These are phyloP conservation scores for Chenopodium berlandieri DNA, from an alignment of 148 eudicot species.

Conservation along the genomic window DNA sequence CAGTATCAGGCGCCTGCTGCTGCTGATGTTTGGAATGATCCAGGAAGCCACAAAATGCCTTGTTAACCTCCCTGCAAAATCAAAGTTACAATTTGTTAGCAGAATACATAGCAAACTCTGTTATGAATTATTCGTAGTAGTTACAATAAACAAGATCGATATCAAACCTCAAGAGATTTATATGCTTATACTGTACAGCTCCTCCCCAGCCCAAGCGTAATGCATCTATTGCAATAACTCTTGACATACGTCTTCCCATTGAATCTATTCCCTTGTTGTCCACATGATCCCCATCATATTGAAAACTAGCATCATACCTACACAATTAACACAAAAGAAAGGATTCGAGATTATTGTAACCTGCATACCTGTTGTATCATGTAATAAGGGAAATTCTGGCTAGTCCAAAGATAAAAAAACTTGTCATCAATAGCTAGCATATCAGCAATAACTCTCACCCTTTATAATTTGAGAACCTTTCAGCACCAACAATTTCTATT, in stretches of 20 bases:
- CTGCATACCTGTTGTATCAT: neutral
- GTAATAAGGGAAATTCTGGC: neutral
- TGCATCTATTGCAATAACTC: conserved; percentile 77
- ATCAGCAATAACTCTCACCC: conserved; percentile 47
- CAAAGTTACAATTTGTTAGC: neutral
- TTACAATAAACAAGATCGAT: neutral
- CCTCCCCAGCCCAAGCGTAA: conserved; percentile 53
- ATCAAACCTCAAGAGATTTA: conserved; percentile 53
- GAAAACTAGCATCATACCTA: conserved; percentile 69
- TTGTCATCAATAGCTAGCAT: neutral
- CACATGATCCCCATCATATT: conserved; percentile 54
- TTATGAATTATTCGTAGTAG: neutral
- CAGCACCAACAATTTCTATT: conserved; percentile 76
- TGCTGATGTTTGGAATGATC: conserved; percentile 41
- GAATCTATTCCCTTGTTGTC: conserved; percentile 50
- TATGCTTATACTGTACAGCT: conserved; percentile 47
- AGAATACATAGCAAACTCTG: neutral
- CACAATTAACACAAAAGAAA: neutral
- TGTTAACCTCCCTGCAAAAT: conserved; percentile 69
- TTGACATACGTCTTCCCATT: conserved; percentile 60
- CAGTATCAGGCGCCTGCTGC: conserved; percentile 20
- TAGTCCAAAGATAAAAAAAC: neutral
- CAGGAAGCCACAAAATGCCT: conserved; percentile 78
- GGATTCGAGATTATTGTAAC: neutral
- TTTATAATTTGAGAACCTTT: conserved; percentile 67